Evolutionary conservation across 129 eudicot species (phyloP).

Genomic region (Flaveria robusta): DNA sequence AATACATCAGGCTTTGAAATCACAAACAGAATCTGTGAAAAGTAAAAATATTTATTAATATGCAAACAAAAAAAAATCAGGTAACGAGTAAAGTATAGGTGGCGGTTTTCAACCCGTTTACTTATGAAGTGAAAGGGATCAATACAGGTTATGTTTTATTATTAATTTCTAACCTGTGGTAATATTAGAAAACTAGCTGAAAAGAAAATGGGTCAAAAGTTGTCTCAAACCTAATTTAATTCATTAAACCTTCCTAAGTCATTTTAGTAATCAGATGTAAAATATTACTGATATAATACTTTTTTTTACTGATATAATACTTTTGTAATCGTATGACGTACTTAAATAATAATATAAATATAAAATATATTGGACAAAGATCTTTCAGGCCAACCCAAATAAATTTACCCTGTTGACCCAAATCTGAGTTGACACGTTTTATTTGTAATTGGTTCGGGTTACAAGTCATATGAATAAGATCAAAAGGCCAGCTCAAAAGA

Average conservation of each 20-base stretch:
- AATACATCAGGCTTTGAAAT: constrained; percentile 91
- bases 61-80: neutral
- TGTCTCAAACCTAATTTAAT: no score
- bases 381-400: no score
- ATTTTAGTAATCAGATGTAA: neutral
- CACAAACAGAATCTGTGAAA: constrained; percentile 65
- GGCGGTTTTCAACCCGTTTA: neutral
- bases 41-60: neutral
- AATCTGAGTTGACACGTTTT: no score
- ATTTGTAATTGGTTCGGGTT: no score
- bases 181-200: neutral
- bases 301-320: no score
- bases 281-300: no score
- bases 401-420: no score
- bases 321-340: neutral
- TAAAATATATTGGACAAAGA: no score
- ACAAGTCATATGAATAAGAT: no score
- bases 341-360: no score
- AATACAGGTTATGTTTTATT: neutral
- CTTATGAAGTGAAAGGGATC: neutral
- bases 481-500: no score
- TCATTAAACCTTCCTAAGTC: no score
- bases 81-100: neutral
- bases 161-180: neutral
- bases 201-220: neutral